A percentile compares a stretch with the other conserved stretches of the same genome.
Evolutionary conservation across 768 basidiomycete genomes (phyloP).

Genomic region (Xerocomus brunneocitrinus): DNA sequence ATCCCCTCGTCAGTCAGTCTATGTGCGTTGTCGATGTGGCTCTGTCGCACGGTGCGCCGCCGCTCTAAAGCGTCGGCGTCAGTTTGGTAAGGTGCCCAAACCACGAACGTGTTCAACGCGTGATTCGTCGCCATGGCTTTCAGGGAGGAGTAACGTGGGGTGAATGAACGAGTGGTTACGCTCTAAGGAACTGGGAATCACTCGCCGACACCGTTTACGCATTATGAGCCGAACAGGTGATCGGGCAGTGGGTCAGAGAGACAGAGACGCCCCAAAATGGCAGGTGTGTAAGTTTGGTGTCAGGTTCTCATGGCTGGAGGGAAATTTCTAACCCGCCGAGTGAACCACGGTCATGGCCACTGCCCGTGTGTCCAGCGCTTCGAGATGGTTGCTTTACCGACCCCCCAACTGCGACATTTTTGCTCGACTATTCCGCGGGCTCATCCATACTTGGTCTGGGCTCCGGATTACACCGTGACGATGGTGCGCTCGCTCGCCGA

Average conservation of each 20-base stretch:
- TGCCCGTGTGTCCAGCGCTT: neutral
- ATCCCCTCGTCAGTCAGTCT: slow-evolving; percentile 35
- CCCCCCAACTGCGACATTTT: no score
- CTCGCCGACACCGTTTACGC: neutral
- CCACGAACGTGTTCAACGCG: slow-evolving; percentile 38
- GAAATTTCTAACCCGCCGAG: no score
- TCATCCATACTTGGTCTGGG: slow-evolving; percentile 46
- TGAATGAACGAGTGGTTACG: neutral
- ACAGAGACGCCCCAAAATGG: slow-evolving; percentile 1
- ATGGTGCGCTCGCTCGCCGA: slow-evolving; percentile 52
- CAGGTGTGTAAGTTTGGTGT: slow-evolving; percentile 9
- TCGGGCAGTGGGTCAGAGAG: neutral
- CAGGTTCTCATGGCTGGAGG: slow-evolving; percentile 5
- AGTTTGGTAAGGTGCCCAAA: slow-evolving; percentile 64
- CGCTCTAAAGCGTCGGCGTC: slow-evolving; percentile 50
- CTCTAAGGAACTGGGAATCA: neutral
- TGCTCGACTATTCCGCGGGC: slow-evolving; percentile 8
- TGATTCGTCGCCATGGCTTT: slow-evolving; percentile 17
- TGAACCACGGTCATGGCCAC: neutral
- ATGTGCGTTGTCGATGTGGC: slow-evolving; percentile 46
- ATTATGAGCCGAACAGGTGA: neutral
- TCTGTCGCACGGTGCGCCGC: slow-evolving; percentile 47
- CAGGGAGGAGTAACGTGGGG: neutral
- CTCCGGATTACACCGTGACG: slow-evolving; percentile 62
- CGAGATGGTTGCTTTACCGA: neutral